Evolutionary conservation across 768 basidiomycete genomes (phyloP), one percentile per base, ranked within the genome.

Genomic region (Pisolithus orientalis): DNA sequence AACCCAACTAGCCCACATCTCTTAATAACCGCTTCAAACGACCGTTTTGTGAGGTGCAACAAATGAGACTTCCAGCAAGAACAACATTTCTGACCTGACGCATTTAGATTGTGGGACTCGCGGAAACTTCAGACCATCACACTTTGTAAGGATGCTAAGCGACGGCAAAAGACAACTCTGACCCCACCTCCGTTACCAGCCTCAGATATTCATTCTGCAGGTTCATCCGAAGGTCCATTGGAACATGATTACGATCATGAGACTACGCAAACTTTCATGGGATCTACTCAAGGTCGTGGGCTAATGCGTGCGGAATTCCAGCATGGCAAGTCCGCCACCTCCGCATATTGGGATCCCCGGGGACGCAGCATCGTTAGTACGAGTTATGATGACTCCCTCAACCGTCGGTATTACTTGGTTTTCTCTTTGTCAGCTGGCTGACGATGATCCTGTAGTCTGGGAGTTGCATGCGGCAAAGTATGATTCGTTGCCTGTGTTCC

Each of bases 271-370:
- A 65, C 78, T 21, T 84, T 79, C 47, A 57, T 76, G 4, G 66
- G 74, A 5, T 77, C 84, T 7, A 74, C 75, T 55, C 65, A 68
- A 31, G 87, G 85, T 7, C 71, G 73, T 43, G 75, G 80, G 0
- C 68, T 71, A 17, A 67, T 90, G 28, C 81, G 86, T 5, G 85
- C 74, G 3, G 81, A 85, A 59, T 85, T 79, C 75, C 65, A 64
- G 13, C 90, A 93, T 61, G 77, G 80, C 52, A 87, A 88, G 64
- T 86, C 87, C 14, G 87, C 82, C 43, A 91, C 84, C 55, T 83
- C 90, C 14, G 90, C 87, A 0, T 91, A 85, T 59, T 93, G 90
- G 90, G 89, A 92, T 65, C 80, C 89, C 3, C 74, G 84, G 52
- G 90, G 90, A 3, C 78, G 86, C 27, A 75, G 80, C 48, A 83